Evolutionary conservation across 176 grass and related monocot species (phyloP), one percentile per base, ranked within the genome.

Genomic region (Leersia perrieri): DNA sequence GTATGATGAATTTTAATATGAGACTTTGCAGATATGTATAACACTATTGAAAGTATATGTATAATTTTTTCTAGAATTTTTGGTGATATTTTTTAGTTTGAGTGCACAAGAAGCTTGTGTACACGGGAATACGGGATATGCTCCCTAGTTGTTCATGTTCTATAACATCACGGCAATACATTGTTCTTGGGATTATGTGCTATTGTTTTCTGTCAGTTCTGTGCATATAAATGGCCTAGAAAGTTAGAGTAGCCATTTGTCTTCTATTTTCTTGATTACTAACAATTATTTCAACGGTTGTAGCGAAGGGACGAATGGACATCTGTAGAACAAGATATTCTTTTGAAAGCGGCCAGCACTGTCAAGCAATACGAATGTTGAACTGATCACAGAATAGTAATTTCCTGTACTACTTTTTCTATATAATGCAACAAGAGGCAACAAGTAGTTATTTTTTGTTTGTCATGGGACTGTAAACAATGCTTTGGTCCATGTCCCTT

Each of bases 301-400:
- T 49, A 85, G 90, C 88, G 76, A 76, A 92, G 60, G 82, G 93
- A 92, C 30, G 92, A 92, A 78, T 81, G 86, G 68, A 90, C 65
- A 66, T 82, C 78, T 9, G 25, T 75, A 72, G 87, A 95, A 65
- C 93, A 95, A 90, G 93, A 90, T 62, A 86, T 95, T 86, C 78
- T 95, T 73, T 77, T 92, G 49, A 67, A 86, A 66, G 84, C 93
- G 63, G 89, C 69, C 15, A 76, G 62, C 60, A 81, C 89, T 58
- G 62, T 95, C 25, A 79, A 83, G 68, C 63, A 60, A 49, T 85
- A 95, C 68, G 78, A 82, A 63, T 53, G 77, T 83, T 82, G 77
- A 92, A 36, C 77, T 88, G 91, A 68, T 55, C 26, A 76, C 84
- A 6, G 4, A 15, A 12, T 68, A 31, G 42, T 20, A n/a, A n/a